Base-by-base conservation (phyloP, 495 filamentous ascomycete genomes). In the Aspergillus homomorphus region DNA sequence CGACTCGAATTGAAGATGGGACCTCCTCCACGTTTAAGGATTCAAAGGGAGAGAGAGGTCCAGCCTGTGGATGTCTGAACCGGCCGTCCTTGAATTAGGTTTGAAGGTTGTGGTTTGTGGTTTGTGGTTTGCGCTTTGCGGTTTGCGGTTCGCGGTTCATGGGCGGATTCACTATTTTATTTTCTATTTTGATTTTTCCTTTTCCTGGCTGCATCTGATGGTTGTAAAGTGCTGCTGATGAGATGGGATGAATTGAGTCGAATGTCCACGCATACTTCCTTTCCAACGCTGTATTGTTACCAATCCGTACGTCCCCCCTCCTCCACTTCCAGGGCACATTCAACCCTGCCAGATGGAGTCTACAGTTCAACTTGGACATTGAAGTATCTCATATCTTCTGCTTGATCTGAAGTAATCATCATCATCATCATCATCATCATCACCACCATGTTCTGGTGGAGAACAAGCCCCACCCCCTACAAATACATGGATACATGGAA, bases 21-120 rank as follows among this genome's bases (percentile, higher is more conserved):
- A 51, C 24, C 18, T 18, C 24, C 23, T 28, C 48, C 48, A 51
- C 48, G 48, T 51, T 51, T 51, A 51, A 51, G 48, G 33, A 38
- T 38, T 12, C 12, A 7, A 30, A 28, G 48, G 46, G 21, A 46
- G 45, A 22, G 22, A 46, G 45, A 46, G 22, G 18, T 21, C 46
- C 21, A 23, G 21, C 16, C 46, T 24, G 15, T 49, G 22, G 21
- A 26, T 24, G 16, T 50, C 28, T 18, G 14, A 51, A 23, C 6
- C 18, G 23, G 7, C 28, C 18, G 24, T 51, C n/a, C 23, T 23
- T 28, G 23, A 30, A 38, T 38, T 38, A 38, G 33, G 33, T 38
- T 38, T 38, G 33, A 6, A 12, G 33, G 2, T 38, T 38, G 33
- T 38, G 33, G 6, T 38, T 38, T 38, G 33, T 38, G 33, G 12